Percentiles rank a stretch among this genome's conserved stretches.
These are phyloP conservation scores for Aureobasidium sp. DNA, from an alignment of 2,329 filamentous ascomycete genomes.

Conservation along the genomic window DNA sequence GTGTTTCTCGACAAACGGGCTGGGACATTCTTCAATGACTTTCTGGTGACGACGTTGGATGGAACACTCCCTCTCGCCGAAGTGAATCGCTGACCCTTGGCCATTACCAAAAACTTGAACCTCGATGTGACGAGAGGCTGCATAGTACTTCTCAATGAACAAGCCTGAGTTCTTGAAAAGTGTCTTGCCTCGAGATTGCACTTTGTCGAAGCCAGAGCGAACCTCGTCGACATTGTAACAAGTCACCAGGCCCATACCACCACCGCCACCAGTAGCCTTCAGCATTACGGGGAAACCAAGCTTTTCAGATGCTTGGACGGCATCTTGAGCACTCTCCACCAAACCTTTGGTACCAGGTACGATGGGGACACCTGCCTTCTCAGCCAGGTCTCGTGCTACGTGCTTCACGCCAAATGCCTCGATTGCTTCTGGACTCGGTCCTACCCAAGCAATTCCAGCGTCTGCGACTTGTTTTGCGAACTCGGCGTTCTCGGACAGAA, in stretches of 20 bases:
- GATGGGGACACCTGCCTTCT: constrained; percentile 47
- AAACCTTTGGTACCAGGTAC: constrained; percentile 48
- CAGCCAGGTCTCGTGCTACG: constrained; percentile 48
- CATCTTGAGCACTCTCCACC: constrained; percentile 42
- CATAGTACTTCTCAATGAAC: constrained; percentile 77
- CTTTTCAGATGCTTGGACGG: constrained; percentile 36
- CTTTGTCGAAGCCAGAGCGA: constrained; percentile 49
- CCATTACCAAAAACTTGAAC: constrained; percentile 86
- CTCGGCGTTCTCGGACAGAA: constrained; percentile 56
- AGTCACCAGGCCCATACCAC: constrained; percentile 78
- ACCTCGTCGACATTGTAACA: constrained; percentile 65
- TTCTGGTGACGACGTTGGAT: constrained; percentile 85
- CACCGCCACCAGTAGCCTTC: constrained; percentile 57
- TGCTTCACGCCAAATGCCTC: constrained; percentile 55
- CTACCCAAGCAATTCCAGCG: constrained; percentile 53
- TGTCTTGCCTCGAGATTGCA: constrained; percentile 66
- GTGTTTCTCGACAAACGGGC: constrained; percentile 53
- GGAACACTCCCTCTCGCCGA: constrained; percentile 83
- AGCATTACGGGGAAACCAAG: constrained; percentile 48
- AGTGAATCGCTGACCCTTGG: constrained; percentile 69
- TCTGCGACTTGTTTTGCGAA: constrained; percentile 50
- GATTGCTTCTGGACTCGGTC: constrained; percentile 49
- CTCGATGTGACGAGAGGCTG: constrained; percentile 75
- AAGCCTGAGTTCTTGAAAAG: constrained; percentile 80
- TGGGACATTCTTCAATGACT: constrained; percentile 82